Evolutionary conservation across 805 yeast genomes (phyloP), one percentile per base, ranked within the genome.

Genomic region (Naumovozyma dairenensis): DNA sequence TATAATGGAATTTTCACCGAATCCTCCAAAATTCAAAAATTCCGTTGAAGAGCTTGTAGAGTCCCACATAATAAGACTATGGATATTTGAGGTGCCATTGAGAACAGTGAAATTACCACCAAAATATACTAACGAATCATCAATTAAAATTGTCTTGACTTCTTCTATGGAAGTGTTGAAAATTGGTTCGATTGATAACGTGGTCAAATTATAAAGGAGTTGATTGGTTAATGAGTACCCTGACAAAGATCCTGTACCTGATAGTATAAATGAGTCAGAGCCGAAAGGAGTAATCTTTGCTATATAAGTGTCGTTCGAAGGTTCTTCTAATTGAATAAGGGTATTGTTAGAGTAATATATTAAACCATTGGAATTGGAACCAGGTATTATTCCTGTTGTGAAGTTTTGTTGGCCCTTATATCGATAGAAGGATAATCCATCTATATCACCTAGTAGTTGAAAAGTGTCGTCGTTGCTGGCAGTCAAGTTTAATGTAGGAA

Each of bases 21-120:
- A 85, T 0, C 97, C 97, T 19, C 70, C 67, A 57, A 89, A 92
- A 1, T 81, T 78, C 3, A 83, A 62, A 6, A 67, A 51, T 2
- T 49, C 32, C 25, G 82, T 57, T 2, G 55, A 21, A 15, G 64
- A 45, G 3, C 67, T 44, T 1, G 67, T 43, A 12, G 60, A 48
- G 55, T 83, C 68, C 67, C 83, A 89, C 4, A 74, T 58, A 7
- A 81, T 77, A 0, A 72, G 80, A 32, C 85, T 38, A 33, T 49
- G 44, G 3, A 44, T 45, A 3, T 32, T 35, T 8, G 43, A 65
- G 48, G 6, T 76, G 59, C 30, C 64, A 29, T 60, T 54, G 36
- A 71, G 64, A 51, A 65, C 76, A 5, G 65, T 53, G 44, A 89
- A 72, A 38, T 72, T 67, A 15, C 98, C 98, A 7, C 96, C 98